These are phyloP conservation scores for Diaporthe longicolla DNA, from an alignment of 2,329 filamentous ascomycete genomes.

Conservation along the genomic window DNA sequence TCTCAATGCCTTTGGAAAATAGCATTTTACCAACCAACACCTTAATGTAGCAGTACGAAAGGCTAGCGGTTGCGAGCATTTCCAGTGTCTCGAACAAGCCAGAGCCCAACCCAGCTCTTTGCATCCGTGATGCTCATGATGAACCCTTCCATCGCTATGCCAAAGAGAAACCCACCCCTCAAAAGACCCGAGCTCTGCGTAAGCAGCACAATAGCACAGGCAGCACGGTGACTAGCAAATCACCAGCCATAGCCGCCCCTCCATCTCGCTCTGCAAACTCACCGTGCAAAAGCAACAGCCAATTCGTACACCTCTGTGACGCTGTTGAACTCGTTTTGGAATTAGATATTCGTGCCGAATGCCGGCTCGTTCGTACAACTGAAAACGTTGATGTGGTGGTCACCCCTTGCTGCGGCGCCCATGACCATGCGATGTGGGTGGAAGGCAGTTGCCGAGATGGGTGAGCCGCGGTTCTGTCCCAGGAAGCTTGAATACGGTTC, in stretches of 20 bases:
- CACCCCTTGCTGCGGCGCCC: slow-evolving; percentile 87
- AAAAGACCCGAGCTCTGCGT: slow-evolving; percentile 8
- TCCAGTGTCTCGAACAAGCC: slow-evolving; percentile 12
- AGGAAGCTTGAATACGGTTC: slow-evolving; percentile 94
- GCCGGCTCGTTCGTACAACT: slow-evolving; percentile 70
- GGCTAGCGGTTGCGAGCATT: slow-evolving; percentile 5
- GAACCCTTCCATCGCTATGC: slow-evolving; percentile 32
- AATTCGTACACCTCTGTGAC: slow-evolving; percentile 2
- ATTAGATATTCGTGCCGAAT: slow-evolving; percentile 32
- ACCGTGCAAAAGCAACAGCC: slow-evolving; percentile 14
- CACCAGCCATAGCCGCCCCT: not conserved
- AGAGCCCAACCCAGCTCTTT: slow-evolving; percentile 25
- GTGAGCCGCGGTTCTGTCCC: slow-evolving; percentile 82
- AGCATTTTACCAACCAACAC: slow-evolving; percentile 30
- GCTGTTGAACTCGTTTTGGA: slow-evolving; percentile 4
- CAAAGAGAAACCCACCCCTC: slow-evolving; percentile 5
- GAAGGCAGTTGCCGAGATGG: slow-evolving; percentile 92
- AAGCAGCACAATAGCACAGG: not conserved
- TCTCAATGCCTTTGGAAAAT: slow-evolving; percentile 25
- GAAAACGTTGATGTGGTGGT: slow-evolving; percentile 92
- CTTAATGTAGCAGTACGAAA: slow-evolving; percentile 2
- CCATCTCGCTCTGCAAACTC: slow-evolving; percentile 20
- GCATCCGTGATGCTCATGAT: slow-evolving; percentile 29
- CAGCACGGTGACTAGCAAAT: not conserved
- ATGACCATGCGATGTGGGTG: slow-evolving; percentile 95